These are phyloP conservation scores for Diaporthe aspalathi DNA, from an alignment of 2,329 filamentous ascomycete species.

Conservation along the genomic window DNA sequence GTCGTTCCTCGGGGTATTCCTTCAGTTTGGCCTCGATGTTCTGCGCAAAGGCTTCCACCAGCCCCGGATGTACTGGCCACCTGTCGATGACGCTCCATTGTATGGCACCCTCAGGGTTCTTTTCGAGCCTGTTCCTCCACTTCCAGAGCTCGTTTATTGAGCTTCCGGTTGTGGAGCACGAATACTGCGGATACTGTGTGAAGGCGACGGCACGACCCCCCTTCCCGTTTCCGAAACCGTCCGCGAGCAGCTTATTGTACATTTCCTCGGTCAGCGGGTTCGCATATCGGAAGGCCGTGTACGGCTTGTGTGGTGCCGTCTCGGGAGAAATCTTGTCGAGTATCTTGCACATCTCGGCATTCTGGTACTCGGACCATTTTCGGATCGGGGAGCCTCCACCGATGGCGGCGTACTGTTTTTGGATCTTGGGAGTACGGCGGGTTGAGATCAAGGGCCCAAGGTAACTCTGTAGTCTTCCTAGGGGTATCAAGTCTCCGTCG, in stretches of 20 bases:
- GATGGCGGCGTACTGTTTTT: slow-evolving; percentile 94
- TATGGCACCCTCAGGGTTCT: slow-evolving; percentile 76
- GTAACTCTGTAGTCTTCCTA: slow-evolving; percentile 90
- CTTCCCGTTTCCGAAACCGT: slow-evolving; percentile 89
- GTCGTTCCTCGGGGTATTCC: slow-evolving; percentile 84
- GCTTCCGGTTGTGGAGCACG: slow-evolving; percentile 95
- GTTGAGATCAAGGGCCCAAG: slow-evolving; percentile 88
- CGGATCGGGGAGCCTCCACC: slow-evolving; percentile 98
- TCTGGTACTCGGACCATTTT: slow-evolving; percentile 97
- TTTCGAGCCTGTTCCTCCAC: slow-evolving; percentile 89
- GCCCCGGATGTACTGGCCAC: slow-evolving; percentile 91
- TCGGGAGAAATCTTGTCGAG: slow-evolving; percentile 91
- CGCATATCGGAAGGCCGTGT: slow-evolving; percentile 97
- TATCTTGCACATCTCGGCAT: slow-evolving; percentile 95
- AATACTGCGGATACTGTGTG: slow-evolving; percentile 98
- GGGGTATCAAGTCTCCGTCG: slow-evolving; percentile 94
- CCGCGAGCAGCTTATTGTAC: slow-evolving; percentile 83
- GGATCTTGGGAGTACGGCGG: slow-evolving; percentile 92
- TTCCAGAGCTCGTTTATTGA: slow-evolving; percentile 98
- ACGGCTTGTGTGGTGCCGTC: slow-evolving; percentile 96
- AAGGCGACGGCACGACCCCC: slow-evolving; percentile 97
- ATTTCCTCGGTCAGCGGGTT: slow-evolving; percentile 93
- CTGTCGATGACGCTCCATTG: slow-evolving; percentile 98
- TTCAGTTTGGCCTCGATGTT: slow-evolving; percentile 89
- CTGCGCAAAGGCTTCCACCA: slow-evolving; percentile 91